Evolutionary conservation across 805 yeast genomes (phyloP).

Genomic region (Ogataea pilisensis): DNA sequence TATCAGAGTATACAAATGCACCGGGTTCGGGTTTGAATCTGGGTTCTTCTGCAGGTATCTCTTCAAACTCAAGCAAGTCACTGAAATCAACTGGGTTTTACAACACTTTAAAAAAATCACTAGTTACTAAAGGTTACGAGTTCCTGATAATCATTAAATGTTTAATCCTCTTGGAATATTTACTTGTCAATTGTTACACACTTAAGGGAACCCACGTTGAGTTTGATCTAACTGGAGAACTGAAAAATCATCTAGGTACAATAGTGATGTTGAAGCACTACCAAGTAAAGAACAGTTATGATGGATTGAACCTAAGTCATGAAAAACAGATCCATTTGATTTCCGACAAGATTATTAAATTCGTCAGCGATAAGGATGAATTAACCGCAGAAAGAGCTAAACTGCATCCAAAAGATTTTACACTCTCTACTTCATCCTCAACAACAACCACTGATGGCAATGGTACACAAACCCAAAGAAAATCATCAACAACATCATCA

Average conservation of each 20-base stretch:
- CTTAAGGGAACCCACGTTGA: slow-evolving; percentile 4
- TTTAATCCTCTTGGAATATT: slow-evolving; percentile 23
- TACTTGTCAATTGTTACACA: slow-evolving; percentile 24
- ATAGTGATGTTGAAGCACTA: slow-evolving; percentile 13
- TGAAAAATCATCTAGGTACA: slow-evolving; percentile 12
- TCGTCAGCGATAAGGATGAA: slow-evolving; percentile 11
- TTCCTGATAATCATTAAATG: slow-evolving; percentile 26
- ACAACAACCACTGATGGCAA: background rate
- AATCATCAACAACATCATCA: background rate
- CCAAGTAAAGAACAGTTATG: slow-evolving; percentile 16
- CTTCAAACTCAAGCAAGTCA: background rate
- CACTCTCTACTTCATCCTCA: too few species aligned
- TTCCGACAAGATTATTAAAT: slow-evolving; percentile 12
- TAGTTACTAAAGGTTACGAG: slow-evolving; percentile 28
- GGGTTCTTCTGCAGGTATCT: background rate
- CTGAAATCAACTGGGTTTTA: slow-evolving; percentile 5
- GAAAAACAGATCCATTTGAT: slow-evolving; percentile 19
- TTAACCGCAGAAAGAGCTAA: slow-evolving; percentile 16
- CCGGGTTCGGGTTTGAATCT: too few species aligned
- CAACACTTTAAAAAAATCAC: slow-evolving; percentile 21
- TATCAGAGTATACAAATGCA: slow-evolving; percentile 16
- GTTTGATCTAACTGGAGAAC: slow-evolving; percentile 23
- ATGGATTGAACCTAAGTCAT: slow-evolving; percentile 21
- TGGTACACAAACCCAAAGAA: background rate
- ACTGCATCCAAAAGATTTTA: slow-evolving; percentile 14